Evolutionary conservation across 495 filamentous ascomycete species (phyloP), one percentile per base, ranked within the genome.

Genomic region (Melanomma pulvis-pyrius): DNA sequence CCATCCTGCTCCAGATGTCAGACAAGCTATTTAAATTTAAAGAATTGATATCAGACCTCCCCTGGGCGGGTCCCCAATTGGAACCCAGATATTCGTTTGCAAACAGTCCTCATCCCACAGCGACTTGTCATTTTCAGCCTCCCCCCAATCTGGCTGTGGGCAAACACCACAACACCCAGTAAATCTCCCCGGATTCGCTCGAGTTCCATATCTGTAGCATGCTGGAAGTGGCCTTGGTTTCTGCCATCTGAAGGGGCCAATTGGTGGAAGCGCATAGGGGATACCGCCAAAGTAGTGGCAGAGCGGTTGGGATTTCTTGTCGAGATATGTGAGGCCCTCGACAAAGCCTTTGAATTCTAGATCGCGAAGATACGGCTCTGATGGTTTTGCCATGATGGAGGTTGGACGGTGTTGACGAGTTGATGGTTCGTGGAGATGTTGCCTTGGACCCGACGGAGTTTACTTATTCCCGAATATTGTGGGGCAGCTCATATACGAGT

Each of bases 41-140:
- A 28, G n/a, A 46, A 50, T 36, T 32, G 4, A 34, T 21, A 19
- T 19, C 28, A 26, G 17, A 74, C 73, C 74, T 47, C 64, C 62
- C 26, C 11, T 65, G 53, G 72, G 67, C 8, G 69, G 51, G 0
- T 73, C 53, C 15, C 71, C 72, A 12, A 64, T 64, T 0, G 82
- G 82, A 0, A 83, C 63, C 70, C 77, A 78, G 46, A 82, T 78
- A 65, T 82, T 83, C 3, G 77, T 60, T 13, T 78, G 75, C 47
- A 84, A 59, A 62, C 82, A 84, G 68, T 84, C 79, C 53, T 84
- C 82, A 34, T 76, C 71, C 73, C 70, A 71, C 59, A 74, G 6
- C 9, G 39, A 44, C 19, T 34, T n/a, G 62, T 60, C 13, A 68
- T 67, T 17, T 46, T 65, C 3, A 54, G 59, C 44, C 56, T 63